Evolutionary conservation across 1,284 basidiomycete genomes (phyloP).

Genomic region (Boletellus sp.): DNA sequence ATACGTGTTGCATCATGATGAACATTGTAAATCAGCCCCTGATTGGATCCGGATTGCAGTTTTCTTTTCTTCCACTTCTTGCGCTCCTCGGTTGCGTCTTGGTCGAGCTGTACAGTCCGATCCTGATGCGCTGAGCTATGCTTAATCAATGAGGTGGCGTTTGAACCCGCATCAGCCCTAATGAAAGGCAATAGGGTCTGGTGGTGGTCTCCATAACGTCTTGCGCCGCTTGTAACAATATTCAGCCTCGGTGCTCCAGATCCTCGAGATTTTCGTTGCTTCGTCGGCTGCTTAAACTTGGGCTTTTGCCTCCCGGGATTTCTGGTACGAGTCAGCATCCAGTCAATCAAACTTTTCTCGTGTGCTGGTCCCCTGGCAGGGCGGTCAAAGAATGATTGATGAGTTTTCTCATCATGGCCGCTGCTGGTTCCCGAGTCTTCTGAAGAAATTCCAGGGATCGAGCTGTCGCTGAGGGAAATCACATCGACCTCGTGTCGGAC

Average conservation of each 20-base stretch:
- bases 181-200: constrained; percentile 39
- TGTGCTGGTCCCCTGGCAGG: constrained; percentile 23
- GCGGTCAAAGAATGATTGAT: constrained; percentile 31
- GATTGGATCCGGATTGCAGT: constrained; percentile 1
- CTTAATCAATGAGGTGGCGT: constrained; percentile 6
- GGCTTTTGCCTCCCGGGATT: constrained; percentile 24
- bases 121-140: constrained; percentile 3
- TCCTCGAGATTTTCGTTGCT: constrained; percentile 10
- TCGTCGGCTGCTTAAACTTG: constrained; percentile 6
- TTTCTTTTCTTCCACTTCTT: constrained; percentile 17
- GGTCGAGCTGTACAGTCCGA: constrained; percentile 1
- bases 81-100: constrained; percentile 3
- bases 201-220: constrained; percentile 30
- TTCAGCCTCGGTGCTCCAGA: constrained; percentile 23
- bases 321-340: constrained; percentile 50
- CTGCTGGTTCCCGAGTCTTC: constrained; percentile 27
- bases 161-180: constrained; percentile 8
- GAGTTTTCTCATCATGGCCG: constrained; percentile 30
- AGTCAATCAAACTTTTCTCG: constrained; percentile 52
- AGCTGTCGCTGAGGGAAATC: constrained; percentile 28
- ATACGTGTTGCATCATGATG: constrained; percentile 26
- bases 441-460: constrained; percentile 19
- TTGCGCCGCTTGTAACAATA: constrained; percentile 37
- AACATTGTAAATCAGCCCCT: constrained; percentile 23
- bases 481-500: constrained; percentile 9